Evolutionary conservation across 805 yeast genomes (phyloP), one percentile per base, ranked within the genome.

Genomic region (Wickerhamomyces bovis): DNA sequence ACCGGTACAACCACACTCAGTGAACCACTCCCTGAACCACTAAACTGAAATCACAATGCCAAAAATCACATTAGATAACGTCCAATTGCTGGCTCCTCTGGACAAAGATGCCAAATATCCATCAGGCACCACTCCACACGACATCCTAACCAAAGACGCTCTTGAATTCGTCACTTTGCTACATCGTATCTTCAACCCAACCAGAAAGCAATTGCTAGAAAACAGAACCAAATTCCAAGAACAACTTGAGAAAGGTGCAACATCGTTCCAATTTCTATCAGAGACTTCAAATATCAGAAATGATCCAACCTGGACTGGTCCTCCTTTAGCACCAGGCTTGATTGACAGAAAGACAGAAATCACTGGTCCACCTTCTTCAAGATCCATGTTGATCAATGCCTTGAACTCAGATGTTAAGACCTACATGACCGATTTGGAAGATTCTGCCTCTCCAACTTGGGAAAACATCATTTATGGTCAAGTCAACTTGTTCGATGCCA

Each of bases 381-480:
- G 94, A 49, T 85, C 85, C 58, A 85, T 85, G 95, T 78, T 85
- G 53, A 80, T 85, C 60, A 85, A 85, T 61, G 94, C 92, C 3
- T 73, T 85, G 63, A 85, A 85, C 67, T 81, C 90, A 0, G 73
- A 76, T 45, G 94, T 85, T 39, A 84, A 84, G 52, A 85, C 94
- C 26, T 85, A 85, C 64, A 85, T 85, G 94, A 82, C 89, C 39
- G 95, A 85, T 70, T 83, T 85, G 59, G 95, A 85, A 66, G 94
- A 85, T 65, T 83, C 90, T 16, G 78, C 85, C 57, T 80, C 92
- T 18, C 95, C 95, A 57, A 85, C 95, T 23, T 85, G 94, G 94
- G 67, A 69, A 52, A 85, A 84, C 66, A 75, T 84, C 71, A 76
- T 85, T 46, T 86, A 83, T 59, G 95, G 94, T 44, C 94, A 85